A percentile compares a stretch with the other conserved stretches of the same genome.
phyloP scores from a whole-genome alignment of 2,329 filamentous ascomycete species.

The Phyllosticta ampelicida region DNA sequence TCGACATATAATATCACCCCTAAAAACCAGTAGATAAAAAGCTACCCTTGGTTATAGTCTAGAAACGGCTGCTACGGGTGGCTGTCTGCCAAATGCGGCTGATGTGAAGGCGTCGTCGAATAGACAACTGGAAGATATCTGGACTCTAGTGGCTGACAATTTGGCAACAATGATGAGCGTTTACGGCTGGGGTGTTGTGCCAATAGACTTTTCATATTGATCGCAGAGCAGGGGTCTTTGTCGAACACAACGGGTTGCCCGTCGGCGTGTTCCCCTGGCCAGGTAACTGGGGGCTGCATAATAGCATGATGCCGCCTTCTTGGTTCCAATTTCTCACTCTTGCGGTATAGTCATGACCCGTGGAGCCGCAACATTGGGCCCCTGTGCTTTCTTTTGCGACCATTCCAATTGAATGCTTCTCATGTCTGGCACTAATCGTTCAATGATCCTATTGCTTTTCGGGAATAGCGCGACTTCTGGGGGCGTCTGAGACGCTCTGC shows the following conservation, averaged over 20 bases:
- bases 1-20: too few species aligned
- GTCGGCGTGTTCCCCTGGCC: neutral
- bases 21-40: too few species aligned
- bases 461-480: neutral
- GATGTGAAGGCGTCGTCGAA: too few species aligned
- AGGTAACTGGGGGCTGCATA: neutral
- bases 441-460: too few species aligned
- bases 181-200: neutral
- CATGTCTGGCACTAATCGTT: too few species aligned
- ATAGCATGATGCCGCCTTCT: neutral
- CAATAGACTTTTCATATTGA: neutral
- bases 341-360: too few species aligned
- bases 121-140: neutral
- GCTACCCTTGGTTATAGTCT: too few species aligned
- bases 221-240: neutral
- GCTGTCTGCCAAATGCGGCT: too few species aligned
- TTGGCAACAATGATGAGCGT: neutral
- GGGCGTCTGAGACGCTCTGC: neutral
- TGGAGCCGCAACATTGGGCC: too few species aligned
- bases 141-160: neutral
- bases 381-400: too few species aligned
- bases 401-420: too few species aligned
- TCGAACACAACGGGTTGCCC: neutral
- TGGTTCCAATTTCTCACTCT: neutral
- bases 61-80: too few species aligned